Conservation (phyloP, 2,329 filamentous ascomycete species). For the Neofusicoccum ribis region DNA sequence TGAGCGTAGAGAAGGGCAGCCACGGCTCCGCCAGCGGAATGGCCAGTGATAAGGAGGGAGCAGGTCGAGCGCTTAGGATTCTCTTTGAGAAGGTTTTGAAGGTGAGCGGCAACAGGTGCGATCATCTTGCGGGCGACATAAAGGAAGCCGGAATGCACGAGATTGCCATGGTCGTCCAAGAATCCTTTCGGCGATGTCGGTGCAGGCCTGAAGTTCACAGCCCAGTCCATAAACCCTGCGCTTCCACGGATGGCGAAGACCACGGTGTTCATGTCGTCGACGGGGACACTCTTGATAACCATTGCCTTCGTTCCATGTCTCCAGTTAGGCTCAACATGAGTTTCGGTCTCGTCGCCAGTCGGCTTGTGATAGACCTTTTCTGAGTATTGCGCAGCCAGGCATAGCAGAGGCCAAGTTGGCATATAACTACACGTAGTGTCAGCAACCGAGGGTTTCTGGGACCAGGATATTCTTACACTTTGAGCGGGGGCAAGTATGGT, state of each 20-base stretch:
- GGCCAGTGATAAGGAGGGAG: slow-evolving; percentile 79
- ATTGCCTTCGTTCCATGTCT: slow-evolving; percentile 78
- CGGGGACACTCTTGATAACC: slow-evolving; percentile 77
- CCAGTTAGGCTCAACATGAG: slow-evolving; percentile 72
- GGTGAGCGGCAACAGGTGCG: slow-evolving; percentile 66
- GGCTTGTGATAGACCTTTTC: slow-evolving; percentile 71
- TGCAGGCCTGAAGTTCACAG: slow-evolving; percentile 73
- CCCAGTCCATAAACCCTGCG: slow-evolving; percentile 81
- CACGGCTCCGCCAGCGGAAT: slow-evolving; percentile 82
- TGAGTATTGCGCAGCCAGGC: slow-evolving; percentile 76
- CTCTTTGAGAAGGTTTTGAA: slow-evolving; percentile 70
- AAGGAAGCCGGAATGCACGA: slow-evolving; percentile 80
- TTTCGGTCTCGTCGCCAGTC: slow-evolving; percentile 61
- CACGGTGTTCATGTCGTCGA: slow-evolving; percentile 75
- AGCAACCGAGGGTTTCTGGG: not conserved
- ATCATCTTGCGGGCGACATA: slow-evolving; percentile 75
- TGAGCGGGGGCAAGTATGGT: slow-evolving; percentile 64
- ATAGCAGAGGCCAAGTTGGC: slow-evolving; percentile 74
- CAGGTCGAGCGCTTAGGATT: slow-evolving; percentile 66
- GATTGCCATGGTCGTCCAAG: slow-evolving; percentile 74
- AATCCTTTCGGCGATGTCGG: slow-evolving; percentile 68
- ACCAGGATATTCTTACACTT: slow-evolving; percentile 54
- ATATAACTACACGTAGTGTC: slow-evolving; percentile 57
- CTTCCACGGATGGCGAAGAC: slow-evolving; percentile 83
- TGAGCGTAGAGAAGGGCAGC: slow-evolving; percentile 78